Evolutionary conservation across 1,284 basidiomycete genomes (phyloP).

Genomic region (Mycena citricolor): DNA sequence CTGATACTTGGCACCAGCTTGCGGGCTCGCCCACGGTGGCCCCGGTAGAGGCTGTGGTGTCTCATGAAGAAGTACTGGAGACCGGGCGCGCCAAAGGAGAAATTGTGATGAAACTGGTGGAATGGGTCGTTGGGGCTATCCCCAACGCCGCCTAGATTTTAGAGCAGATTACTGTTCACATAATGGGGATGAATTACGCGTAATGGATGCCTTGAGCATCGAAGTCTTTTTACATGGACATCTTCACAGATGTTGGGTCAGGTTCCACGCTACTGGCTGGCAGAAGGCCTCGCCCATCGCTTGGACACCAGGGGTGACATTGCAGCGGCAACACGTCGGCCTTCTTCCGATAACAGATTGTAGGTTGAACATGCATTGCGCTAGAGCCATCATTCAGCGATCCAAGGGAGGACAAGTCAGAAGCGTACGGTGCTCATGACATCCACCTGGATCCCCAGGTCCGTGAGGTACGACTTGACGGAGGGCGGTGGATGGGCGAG

Average conservation of each 20-base stretch:
- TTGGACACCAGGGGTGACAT: slow-evolving; percentile 65
- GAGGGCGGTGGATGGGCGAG: slow-evolving; percentile 71
- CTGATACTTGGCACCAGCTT: slow-evolving; percentile 42
- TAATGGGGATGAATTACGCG: too few species aligned
- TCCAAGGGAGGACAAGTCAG: background rate
- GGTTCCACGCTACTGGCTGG: too few species aligned
- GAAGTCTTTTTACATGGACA: too few species aligned
- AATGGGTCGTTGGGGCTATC: slow-evolving; percentile 47
- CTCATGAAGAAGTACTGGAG: slow-evolving; percentile 80
- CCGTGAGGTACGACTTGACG: slow-evolving; percentile 69
- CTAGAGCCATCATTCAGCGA: slow-evolving; percentile 38
- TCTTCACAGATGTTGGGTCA: too few species aligned
- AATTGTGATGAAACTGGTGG: slow-evolving; percentile 67
- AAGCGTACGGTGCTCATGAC: slow-evolving; percentile 88
- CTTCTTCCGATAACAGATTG: slow-evolving; percentile 91
- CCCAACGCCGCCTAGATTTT: too few species aligned
- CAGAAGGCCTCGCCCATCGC: slow-evolving; percentile 51
- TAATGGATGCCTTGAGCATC: too few species aligned
- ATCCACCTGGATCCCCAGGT: slow-evolving; percentile 87
- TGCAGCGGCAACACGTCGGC: slow-evolving; percentile 87
- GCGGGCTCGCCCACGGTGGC: slow-evolving; percentile 51
- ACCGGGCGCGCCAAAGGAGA: slow-evolving; percentile 70
- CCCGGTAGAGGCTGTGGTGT: slow-evolving; percentile 52
- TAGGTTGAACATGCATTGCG: slow-evolving; percentile 93
- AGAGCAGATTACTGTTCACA: too few species aligned